Evolutionary conservation across 2,329 filamentous ascomycete genomes (phyloP), one percentile per base, ranked within the genome.

Genomic region (Aspergillus pseudoviridinutans): DNA sequence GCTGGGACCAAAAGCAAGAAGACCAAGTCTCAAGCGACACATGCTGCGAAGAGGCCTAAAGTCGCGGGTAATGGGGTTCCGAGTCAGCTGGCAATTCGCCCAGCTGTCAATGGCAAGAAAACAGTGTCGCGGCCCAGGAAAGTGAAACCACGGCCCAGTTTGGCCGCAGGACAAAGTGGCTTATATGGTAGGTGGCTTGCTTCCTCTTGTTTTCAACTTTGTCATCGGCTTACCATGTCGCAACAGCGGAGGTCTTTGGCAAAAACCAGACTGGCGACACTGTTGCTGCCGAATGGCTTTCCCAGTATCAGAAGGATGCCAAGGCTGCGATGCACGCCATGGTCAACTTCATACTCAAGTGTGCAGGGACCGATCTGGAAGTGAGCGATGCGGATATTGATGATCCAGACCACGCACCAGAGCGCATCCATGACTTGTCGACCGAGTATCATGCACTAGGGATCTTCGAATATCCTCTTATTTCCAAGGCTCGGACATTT

Each of bases 381-480:
- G 85, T 99, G 55, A 89, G 87, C 9, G 83, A 85, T 42, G 87
- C 94, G 70, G 92, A 97, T 71, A 90, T 97, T 62, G 86, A 88
- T 63, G 93, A 99, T 71, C 86, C 91, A 7, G 94, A 99, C 71
- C 92, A 94, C 68, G 90, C 88, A 50, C 85, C 90, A 20, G 87
- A 86, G 68, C 87, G 87, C 68, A 79, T 99, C 49, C 81, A 83
- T 24, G 92, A 97, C 66, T 80, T 99, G n/a, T 91, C 97, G 74
- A 87, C 90, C 60, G 86, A 92, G 60, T 96, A 92, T 70, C 88
- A 94, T 73, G 86, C 87, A 79, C 84, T 89, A 81, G 86, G 89
- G 71, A 88, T 93, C 51, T 88, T 89, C 32, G 94, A 97, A 51
- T 99, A 99, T 68, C 94, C 94, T 42, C 83, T 99, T 49, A 89